Conservation (phyloP, 2,329 filamentous ascomycete genomes). For the Clarireedia homoeocarpa region DNA sequence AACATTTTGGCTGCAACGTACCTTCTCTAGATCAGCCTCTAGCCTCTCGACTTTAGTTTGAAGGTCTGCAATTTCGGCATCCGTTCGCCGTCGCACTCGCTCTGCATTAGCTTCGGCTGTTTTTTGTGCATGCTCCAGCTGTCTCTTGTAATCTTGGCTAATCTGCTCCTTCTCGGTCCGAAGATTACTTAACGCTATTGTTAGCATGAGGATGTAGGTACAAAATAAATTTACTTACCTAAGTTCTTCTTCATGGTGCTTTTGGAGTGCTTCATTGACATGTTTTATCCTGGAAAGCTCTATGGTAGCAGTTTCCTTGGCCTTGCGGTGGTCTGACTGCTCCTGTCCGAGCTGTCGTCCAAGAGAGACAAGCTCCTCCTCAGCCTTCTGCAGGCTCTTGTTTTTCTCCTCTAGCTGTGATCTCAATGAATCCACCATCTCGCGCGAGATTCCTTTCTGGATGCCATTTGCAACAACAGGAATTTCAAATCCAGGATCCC, state of each 20-base stretch:
- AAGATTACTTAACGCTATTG: constrained; percentile 26
- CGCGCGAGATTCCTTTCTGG: constrained; percentile 86
- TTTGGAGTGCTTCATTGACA: constrained; percentile 62
- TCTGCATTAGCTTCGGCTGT: constrained; percentile 42
- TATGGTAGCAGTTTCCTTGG: constrained; percentile 48
- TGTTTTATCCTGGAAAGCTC: constrained; percentile 41
- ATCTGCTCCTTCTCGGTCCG: constrained; percentile 28
- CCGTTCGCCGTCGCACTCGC: constrained; percentile 40
- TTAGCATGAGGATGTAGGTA: background rate
- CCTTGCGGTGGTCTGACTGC: constrained; percentile 61
- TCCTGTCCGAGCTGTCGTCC: constrained; percentile 60
- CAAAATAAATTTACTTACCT: constrained; percentile 33
- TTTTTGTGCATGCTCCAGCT: constrained; percentile 41
- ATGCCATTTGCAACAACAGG: constrained; percentile 71
- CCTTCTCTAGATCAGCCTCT: constrained; percentile 55
- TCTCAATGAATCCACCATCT: constrained; percentile 80
- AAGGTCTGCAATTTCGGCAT: constrained; percentile 57
- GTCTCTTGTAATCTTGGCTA: constrained; percentile 32
- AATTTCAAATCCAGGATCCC: constrained; percentile 82
- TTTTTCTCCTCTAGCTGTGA: constrained; percentile 69
- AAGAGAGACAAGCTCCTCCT: constrained; percentile 39
- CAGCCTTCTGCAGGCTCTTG: constrained; percentile 39
- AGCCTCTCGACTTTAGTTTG: constrained; percentile 52
- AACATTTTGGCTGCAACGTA: constrained; percentile 21
- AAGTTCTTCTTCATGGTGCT: constrained; percentile 60